Evolutionary conservation across 2,329 filamentous ascomycete species (phyloP), one percentile per base, ranked within the genome.

Genomic region (Colletotrichum tropicale): DNA sequence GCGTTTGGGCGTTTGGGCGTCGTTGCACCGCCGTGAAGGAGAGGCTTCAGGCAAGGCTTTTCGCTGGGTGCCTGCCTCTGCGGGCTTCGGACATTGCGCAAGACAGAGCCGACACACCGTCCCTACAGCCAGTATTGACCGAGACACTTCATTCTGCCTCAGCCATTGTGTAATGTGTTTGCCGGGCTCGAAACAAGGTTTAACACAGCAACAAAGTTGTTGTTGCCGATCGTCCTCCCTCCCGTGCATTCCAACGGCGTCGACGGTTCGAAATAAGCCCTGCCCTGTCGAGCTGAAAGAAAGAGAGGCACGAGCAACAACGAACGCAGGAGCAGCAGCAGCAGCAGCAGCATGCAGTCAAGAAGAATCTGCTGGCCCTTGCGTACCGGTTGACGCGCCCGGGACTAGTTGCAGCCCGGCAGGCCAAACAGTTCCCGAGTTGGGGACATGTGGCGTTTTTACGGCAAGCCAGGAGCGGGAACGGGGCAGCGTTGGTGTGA

Each of bases 241-340:
- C 58, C 66, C 32, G 24, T 30, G 38, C 61, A 74, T 74, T 43
- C 58, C 61, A 66, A 70, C 52, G 55, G 62, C 24, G 13, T 21
- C 58, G 60, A 34, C 58, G 43, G 18, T 24, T 21, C n/a, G 24
- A 56, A 43, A 38, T 38, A 24, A 24, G 61, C 21, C 18, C 24
- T 28, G 65, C 28, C 72, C 68, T 72, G 61, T 56, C 21, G n/a
- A 75, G 72, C 68, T 67, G 72, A 66, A 48, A 56, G 68, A 72
- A 26, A 75, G 56, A 32, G 16, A 55, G 34, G 21, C 30, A 36
- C 58, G 32, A 48, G 43, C 43, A 21, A 48, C 18, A 48, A 48
- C 43, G 18, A 48, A 48, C 43, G 43, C 43, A 48, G 43, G n/a
- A 48, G 34, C 13, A 21, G 10, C 43, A 48, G 43, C 38, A 43